These are phyloP conservation scores for Dillenia suffruticosa DNA, from an alignment of 164 flowering plant species.

Conservation along the genomic window DNA sequence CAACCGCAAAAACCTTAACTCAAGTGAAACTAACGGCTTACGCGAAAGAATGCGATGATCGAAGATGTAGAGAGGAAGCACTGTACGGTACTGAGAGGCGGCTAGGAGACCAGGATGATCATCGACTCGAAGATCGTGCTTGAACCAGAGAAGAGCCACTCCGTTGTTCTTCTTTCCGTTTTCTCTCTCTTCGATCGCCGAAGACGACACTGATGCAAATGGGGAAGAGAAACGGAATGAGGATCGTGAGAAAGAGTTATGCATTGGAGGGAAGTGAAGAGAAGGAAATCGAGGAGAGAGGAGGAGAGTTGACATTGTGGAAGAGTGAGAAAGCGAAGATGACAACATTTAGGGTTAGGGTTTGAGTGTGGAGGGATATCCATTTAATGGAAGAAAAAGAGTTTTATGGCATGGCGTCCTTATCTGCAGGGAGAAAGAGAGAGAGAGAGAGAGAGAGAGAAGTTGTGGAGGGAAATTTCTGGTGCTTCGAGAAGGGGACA, in stretches of 20 bases:
- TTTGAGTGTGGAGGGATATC: conserved; percentile 2
- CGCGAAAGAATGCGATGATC: conserved; percentile 79
- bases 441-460: conserved; percentile 12
- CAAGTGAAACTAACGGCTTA: conserved; percentile 20
- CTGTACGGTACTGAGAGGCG: conserved; percentile 35
- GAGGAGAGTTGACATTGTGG: neutral
- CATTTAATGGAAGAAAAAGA: conserved; percentile 5
- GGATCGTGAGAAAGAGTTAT: conserved; percentile 10
- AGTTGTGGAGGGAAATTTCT: neutral
- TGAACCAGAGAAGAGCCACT: conserved; percentile 75
- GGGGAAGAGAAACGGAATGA: conserved; percentile 7
- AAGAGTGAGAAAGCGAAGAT: neutral
- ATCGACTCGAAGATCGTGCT: conserved; percentile 80
- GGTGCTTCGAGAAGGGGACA: neutral
- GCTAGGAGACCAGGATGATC: conserved; percentile 77
- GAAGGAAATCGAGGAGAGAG: conserved; percentile 5
- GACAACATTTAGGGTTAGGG: neutral
- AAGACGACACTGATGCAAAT: neutral
- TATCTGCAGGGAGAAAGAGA: neutral
- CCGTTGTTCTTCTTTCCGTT: conserved; percentile 10
- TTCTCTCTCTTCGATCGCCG: neutral
- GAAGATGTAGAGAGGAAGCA: conserved; percentile 78
- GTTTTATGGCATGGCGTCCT: neutral
- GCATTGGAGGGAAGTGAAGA: conserved; percentile 18
- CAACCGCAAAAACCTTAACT: neutral